Base-by-base conservation (phyloP, 495 filamentous ascomycete genomes). In the Rostrohypoxylon terebratum region DNA sequence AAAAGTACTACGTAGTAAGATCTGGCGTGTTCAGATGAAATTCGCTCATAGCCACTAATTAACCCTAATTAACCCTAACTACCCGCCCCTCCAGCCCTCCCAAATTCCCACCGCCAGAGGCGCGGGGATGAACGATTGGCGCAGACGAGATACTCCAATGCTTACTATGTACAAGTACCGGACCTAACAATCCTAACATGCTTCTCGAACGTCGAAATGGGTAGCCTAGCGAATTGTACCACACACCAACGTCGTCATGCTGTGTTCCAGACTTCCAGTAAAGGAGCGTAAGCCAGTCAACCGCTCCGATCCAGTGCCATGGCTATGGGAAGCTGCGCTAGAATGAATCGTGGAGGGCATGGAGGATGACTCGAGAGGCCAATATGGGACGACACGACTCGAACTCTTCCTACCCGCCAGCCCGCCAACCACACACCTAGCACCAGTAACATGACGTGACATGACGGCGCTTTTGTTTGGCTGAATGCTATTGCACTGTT, bases 301-400 rank as follows among this genome's bases (percentile, higher is more conserved):
- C 33, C 54, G 42, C 13, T 42, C 53, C 13, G 53, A 59, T 53
- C 60, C 54, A 42, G 50, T 40, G 9, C 66, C 66, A 69, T 45
- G 38, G 23, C 47, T 4, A 11, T 63, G 50, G 58, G 31, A 48
- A 44, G 2, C 21, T 16, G 16, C 33, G 28, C 28, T 28, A 28
- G 2, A 5, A 45, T 23, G 57, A 36, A 25, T n/a, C 33, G 23
- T 40, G 33, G 14, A 23, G 18, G 20, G 10, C 33, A 21, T 40
- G 33, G 14, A 23, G 18, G 20, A n/a, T 16, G 51, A 45, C 45
- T 57, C 31, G 11, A 59, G 55, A 9, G 18, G 25, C 25, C 40
- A 53, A 20, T 45, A 20, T 7, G 16, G 42, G 16, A 20, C 2
- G 5, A 2, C n/a, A 45, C 20, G 42, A 45, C 42, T 45, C 42